phyloP scores from a whole-genome alignment of 805 yeast genomes.

The Kazachstania kunashirensis region DNA sequence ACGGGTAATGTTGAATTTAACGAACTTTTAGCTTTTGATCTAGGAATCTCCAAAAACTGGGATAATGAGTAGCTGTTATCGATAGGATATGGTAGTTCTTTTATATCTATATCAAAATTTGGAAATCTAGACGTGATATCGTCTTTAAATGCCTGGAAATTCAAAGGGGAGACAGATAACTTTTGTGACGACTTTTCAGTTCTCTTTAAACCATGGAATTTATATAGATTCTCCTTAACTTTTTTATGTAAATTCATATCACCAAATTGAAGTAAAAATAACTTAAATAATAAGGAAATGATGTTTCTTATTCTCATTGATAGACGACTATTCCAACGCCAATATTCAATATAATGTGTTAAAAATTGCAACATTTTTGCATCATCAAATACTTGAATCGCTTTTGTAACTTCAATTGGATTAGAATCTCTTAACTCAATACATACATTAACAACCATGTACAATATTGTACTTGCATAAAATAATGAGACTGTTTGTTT shows the following conservation, averaged over 20 bases:
- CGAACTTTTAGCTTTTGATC: conserved; percentile 34
- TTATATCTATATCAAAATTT: conserved; percentile 44
- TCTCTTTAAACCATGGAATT: conserved; percentile 31
- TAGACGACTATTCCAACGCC: conserved; percentile 49
- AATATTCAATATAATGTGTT: conserved; percentile 45
- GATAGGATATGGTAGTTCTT: conserved; percentile 36
- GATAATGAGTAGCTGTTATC: conserved; percentile 47
- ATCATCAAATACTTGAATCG: conserved; percentile 12
- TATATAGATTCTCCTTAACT: conserved; percentile 39
- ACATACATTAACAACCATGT: conserved; percentile 14
- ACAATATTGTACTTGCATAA: conserved; percentile 22
- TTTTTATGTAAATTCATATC: conserved; percentile 32
- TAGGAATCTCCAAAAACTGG: conserved; percentile 49
- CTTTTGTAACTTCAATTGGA: conserved; percentile 2
- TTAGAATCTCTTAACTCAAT: conserved; percentile 14
- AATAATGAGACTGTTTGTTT: conserved; percentile 16
- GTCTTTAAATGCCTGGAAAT: conserved; percentile 70
- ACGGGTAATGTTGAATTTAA: conserved; percentile 23
- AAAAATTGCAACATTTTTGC: conserved; percentile 35
- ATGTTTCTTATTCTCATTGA: conserved; percentile 48
- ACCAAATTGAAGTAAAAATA: conserved; percentile 56
- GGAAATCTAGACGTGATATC: conserved; percentile 73
- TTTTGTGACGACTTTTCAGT: conserved; percentile 19
- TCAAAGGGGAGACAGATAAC: conserved; percentile 65
- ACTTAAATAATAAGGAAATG: conserved; percentile 43